Conservation (phyloP, 805 yeast genomes). For the Teunomyces funiuensis region DNA sequence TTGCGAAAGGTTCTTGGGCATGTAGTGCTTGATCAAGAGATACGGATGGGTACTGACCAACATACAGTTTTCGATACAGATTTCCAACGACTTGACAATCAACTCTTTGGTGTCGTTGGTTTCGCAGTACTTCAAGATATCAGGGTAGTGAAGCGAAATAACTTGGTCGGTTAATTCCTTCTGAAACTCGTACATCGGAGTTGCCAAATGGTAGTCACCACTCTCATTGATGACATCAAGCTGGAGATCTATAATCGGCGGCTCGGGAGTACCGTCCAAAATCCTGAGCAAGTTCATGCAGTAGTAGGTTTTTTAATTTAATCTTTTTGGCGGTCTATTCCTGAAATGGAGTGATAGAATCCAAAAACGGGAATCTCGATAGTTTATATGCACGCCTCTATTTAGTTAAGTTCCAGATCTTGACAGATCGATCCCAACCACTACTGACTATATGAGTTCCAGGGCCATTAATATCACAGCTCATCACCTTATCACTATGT, state of each 20-base stretch:
- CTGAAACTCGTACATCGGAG: constrained; percentile 84
- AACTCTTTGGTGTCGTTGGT: constrained; percentile 49
- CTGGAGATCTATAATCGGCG: constrained; percentile 61
- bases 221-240: constrained; percentile 46
- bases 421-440: constrained; percentile 85
- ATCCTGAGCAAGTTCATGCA: constrained; percentile 73
- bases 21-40: constrained; percentile 74
- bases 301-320: neutral
- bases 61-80: constrained; percentile 73
- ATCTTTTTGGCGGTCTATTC: neutral
- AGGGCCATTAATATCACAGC: constrained; percentile 54
- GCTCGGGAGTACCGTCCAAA: constrained; percentile 82
- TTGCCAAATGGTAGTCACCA: constrained; percentile 74
- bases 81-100: constrained; percentile 71
- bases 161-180: constrained; percentile 89
- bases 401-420: constrained; percentile 48
- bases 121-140: constrained; percentile 83
- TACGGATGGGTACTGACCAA: constrained; percentile 89
- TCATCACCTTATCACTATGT: constrained; percentile 66
- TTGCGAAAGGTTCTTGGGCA: constrained; percentile 75
- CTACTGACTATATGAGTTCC: constrained; percentile 53
- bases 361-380: neutral
- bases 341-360: neutral
- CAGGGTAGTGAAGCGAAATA: constrained; percentile 86
- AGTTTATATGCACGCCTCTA: constrained; percentile 5